Base-by-base conservation (phyloP, 2,329 filamentous ascomycete genomes). In the Pseudogymnoascus destructans region DNA sequence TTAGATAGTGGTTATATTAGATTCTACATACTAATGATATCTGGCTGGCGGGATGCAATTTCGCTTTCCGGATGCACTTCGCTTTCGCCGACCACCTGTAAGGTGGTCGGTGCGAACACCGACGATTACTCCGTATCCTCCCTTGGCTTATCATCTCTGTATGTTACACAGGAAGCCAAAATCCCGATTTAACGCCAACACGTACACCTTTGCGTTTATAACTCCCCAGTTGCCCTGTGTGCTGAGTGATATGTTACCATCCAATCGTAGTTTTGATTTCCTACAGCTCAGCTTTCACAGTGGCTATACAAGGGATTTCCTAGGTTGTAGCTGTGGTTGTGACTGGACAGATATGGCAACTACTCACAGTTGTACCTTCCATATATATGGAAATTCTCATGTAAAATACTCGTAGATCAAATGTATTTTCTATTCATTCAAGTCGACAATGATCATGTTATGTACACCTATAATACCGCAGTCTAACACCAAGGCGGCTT, bases 401-500 rank as follows among this genome's bases (percentile, higher is more conserved):
- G 30, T 52, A 6, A 52, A 52, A 30, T 30, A n/a, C n/a, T n/a
- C n/a, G n/a, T n/a, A 30, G n/a, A 52, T 52, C 2, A 17, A 30
- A 15, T 27, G 25, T 11, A 30, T 30, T 49, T 27, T 49, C 17
- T 49, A 49, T 5, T 17, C n/a, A 52, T 17, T 49, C 3, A 30
- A 52, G 0, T 11, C 1, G 2, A 11, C n/a, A 4, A 13, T 11
- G 25, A 5, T 49, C 13, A 15, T 49, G 7, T 10, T 52, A 52
- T 52, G 5, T 30, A 17, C 46, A 17, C 23, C 9, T 0, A 52
- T 52, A 52, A 7, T 11, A 7, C 11, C 11, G n/a, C 23, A 46
- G 25, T 17, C n/a, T 52, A 52, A 23, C 32, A 38, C 32, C 55
- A 35, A 59, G 55, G 59, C 59, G 59, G 59, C 59, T 60, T 60